phyloP scores from a whole-genome alignment of 208 protist species.

The Blastocrithidia nonstop region DNA sequence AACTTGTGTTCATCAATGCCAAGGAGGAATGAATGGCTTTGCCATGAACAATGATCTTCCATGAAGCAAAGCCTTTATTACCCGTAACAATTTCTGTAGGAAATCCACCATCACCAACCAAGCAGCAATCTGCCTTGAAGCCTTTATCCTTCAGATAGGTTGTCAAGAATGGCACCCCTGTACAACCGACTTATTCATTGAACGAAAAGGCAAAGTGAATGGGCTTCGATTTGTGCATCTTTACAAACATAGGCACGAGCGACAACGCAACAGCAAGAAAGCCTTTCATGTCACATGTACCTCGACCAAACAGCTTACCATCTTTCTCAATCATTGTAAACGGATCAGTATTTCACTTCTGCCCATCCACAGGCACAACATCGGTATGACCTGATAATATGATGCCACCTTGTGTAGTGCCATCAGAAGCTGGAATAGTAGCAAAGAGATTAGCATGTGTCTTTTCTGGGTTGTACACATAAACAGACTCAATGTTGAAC shows the following conservation, averaged over 20 bases:
- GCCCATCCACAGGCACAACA: conserved; percentile 52
- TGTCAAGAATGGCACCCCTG: conserved; percentile 15
- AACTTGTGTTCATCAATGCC: conserved; percentile 19
- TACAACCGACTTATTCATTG: conserved; percentile 28
- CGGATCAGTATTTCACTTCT: conserved; percentile 44
- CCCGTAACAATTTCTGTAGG: conserved; percentile 13
- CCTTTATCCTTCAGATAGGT: conserved; percentile 11
- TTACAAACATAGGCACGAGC: conserved; percentile 14
- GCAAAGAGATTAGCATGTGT: conserved; percentile 40
- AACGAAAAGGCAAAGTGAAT: conserved; percentile 37
- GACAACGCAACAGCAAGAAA: conserved; percentile 35
- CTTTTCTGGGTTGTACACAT: conserved; percentile 16
- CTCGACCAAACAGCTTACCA: conserved; percentile 36
- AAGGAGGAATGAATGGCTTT: conserved; percentile 34
- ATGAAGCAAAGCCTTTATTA: conserved; percentile 14
- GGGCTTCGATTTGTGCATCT: conserved; percentile 26
- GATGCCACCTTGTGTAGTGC: conserved; percentile 27
- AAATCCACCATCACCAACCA: conserved; percentile 11
- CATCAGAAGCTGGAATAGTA: conserved; percentile 23
- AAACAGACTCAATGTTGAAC: conserved; percentile 16
- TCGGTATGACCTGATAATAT: conserved; percentile 44
- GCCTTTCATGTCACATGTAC: conserved; percentile 42
- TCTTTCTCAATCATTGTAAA: conserved; percentile 30
- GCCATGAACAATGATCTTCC: conserved; percentile 15
- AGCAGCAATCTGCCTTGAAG: conserved; percentile 22